These are phyloP conservation scores for Trypanosoma platydactyli DNA, from an alignment of 208 protist species.

Conservation along the genomic window DNA sequence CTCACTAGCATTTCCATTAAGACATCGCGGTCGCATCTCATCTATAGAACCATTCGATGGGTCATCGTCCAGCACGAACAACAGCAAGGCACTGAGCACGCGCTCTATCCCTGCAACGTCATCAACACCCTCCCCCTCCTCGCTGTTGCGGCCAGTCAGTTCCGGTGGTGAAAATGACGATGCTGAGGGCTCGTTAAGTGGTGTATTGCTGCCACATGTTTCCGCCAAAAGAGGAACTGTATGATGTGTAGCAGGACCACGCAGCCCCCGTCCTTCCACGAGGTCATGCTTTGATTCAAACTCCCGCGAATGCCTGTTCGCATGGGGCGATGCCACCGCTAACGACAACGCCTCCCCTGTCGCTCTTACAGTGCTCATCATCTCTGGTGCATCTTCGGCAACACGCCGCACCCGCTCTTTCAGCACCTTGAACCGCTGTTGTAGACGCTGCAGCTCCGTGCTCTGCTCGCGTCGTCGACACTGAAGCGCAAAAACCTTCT, in stretches of 20 bases:
- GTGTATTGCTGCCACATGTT: too few relatives aligned
- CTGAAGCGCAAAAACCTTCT: not conserved
- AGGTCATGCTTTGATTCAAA: too few relatives aligned
- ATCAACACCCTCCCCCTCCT: not conserved
- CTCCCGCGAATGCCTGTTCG: too few relatives aligned
- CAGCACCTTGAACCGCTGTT: not conserved
- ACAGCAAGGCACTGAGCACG: constrained; percentile 6
- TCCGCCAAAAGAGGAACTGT: too few relatives aligned
- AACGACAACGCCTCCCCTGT: too few relatives aligned
- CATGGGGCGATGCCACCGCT: not conserved
- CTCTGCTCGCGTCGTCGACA: not conserved
- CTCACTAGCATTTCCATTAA: not conserved
- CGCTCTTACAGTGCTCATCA: not conserved
- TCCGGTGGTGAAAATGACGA: not conserved
- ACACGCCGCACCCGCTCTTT: not conserved
- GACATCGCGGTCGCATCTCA: not conserved
- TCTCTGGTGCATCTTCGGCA: not conserved
- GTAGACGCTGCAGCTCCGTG: not conserved
- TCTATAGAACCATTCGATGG: not conserved
- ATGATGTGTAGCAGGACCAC: too few relatives aligned
- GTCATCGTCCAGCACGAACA: constrained; percentile 7
- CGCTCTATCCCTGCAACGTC: not conserved
- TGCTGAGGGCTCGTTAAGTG: not conserved
- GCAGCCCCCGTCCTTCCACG: too few relatives aligned
- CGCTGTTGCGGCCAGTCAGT: not conserved